Evolutionary conservation across 768 basidiomycete species (phyloP).

Genomic region (Pulveroboletus sp.): DNA sequence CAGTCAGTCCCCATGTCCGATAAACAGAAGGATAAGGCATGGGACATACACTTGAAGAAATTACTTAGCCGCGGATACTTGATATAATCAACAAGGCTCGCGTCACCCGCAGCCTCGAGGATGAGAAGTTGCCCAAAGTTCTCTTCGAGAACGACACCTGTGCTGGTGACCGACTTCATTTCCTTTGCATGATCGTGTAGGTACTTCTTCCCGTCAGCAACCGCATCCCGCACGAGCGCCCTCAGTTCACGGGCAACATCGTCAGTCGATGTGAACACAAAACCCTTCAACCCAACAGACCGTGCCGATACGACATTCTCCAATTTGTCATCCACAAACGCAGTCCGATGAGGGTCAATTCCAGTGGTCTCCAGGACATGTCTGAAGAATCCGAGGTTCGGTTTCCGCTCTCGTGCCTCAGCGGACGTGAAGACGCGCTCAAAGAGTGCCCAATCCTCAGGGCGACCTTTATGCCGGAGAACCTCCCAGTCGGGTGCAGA

Average conservation of each 20-base stretch:
- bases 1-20: neutral
- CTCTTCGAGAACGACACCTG: constrained; percentile 2
- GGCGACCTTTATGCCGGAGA: no score
- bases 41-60: neutral
- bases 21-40: neutral
- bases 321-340: constrained; percentile 21
- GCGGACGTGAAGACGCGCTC: constrained; percentile 18
- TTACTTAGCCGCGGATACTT: constrained; percentile 17
- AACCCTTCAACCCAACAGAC: constrained; percentile 14
- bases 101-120: constrained; percentile 14
- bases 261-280: constrained; percentile 5
- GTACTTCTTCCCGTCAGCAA: no score
- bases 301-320: constrained; percentile 19
- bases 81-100: constrained; percentile 17
- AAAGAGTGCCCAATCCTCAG: constrained; percentile 9
- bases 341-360: constrained; percentile 16
- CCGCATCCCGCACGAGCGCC: neutral
- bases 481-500: no score
- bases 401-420: constrained; percentile 14
- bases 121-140: constrained; percentile 14
- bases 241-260: constrained; percentile 13
- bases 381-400: constrained; percentile 17
- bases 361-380: constrained; percentile 11
- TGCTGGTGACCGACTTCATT: constrained; percentile 6
- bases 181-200: no score